These are phyloP conservation scores for Aristolochia contorta DNA, from an alignment of 164 flowering plant genomes.

Conservation along the genomic window DNA sequence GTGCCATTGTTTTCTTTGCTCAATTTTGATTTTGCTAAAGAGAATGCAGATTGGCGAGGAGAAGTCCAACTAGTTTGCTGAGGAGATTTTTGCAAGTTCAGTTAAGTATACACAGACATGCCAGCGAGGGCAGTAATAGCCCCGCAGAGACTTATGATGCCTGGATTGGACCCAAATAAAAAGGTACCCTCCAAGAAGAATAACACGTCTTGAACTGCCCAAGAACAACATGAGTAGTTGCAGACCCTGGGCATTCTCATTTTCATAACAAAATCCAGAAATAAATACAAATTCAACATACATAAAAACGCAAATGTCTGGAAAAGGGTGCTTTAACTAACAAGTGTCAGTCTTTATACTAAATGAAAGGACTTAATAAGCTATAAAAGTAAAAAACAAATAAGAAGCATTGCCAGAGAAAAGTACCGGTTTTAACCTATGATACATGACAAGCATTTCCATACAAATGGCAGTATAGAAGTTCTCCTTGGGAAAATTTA, in stretches of 20 bases:
- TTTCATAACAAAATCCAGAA: too few relatives aligned
- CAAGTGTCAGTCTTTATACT: too few relatives aligned
- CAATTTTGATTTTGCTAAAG: conserved; percentile 1
- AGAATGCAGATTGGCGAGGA: conserved; percentile 23
- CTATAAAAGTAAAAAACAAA: too few relatives aligned
- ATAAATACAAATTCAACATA: too few relatives aligned
- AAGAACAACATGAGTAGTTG: conserved; percentile 81
- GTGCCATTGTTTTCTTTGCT: conserved; percentile 27
- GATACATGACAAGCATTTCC: too few relatives aligned
- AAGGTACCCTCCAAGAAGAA: conserved; percentile 74
- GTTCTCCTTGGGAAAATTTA: too few relatives aligned
- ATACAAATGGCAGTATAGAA: too few relatives aligned
- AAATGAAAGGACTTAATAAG: too few relatives aligned
- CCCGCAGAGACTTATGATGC: conserved; percentile 62
- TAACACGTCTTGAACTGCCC: conserved; percentile 97
- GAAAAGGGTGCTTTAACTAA: too few relatives aligned
- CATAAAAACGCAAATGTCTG: too few relatives aligned
- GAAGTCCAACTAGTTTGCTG: conserved; percentile 30
- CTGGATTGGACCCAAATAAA: conserved; percentile 81
- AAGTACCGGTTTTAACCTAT: too few relatives aligned
- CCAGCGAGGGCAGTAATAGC: conserved; percentile 76
- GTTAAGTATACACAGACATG: conserved; percentile 80
- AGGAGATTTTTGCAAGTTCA: conserved; percentile 34
- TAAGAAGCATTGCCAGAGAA: too few relatives aligned
- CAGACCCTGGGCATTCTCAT: conserved; percentile 24